Evolutionary conservation across 257 asterid species (phyloP), one percentile per base, ranked within the genome.

Genomic region (Rhazya stricta): DNA sequence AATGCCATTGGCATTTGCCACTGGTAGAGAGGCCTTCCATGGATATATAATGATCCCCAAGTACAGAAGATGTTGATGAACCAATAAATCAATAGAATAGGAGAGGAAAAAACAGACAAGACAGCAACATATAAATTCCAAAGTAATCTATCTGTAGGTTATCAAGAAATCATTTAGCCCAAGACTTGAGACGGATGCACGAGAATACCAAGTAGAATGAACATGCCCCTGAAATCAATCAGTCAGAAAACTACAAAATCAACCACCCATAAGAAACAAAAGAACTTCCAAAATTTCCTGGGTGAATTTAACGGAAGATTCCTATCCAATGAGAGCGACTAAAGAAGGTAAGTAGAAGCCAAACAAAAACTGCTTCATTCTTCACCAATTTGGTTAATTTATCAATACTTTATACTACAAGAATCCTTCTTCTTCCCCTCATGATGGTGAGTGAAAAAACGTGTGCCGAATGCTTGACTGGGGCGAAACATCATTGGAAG

Each of bases 1-100:
- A 23, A 54, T 46, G 80, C 60, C 76, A 39, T 43, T 51, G 30
- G 74, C 27, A 54, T 57, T 39, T 27, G 27, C 46, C 77, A 43
- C 29, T 10, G 37, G n/a, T n/a, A n/a, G 39, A 60, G 66, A 29
- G 19, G 11, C 37, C 13, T 8, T 11, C 21, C 36, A 48, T 12
- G 18, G 29, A 61, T 61, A 61, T 61, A 61, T 61, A 32, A 61
- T 12, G 29, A 3, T 19, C 16, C 3, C 67, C 42, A 4, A 12
- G 63, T 32, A 32, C 25, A 4, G 43, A 62, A 27, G 34, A 7
- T 29, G 42, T 36, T 65, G 48, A 19, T 36, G 70, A 65, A 65
- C 9, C 45, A 63, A 34, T 63, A 6, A 34, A 63, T 65, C 70
- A 65, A 62, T 5, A 34, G 43, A 65, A 65, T 9, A 65, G 27